These are phyloP conservation scores for Drosera capensis DNA, from an alignment of 148 eudicot genomes.

Conservation along the genomic window DNA sequence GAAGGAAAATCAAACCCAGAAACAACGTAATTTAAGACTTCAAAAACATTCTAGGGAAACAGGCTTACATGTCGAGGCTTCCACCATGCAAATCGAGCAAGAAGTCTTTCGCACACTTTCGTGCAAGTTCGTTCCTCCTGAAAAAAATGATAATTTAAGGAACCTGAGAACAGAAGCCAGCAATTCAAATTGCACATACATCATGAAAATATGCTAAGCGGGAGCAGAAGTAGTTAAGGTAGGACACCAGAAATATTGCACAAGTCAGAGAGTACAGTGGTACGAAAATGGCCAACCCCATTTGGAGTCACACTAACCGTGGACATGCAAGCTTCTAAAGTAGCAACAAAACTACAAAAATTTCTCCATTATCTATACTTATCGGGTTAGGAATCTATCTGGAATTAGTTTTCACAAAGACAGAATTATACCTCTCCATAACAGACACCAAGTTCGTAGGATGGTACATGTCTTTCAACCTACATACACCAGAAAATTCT, in stretches of 20 bases:
- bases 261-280: no score
- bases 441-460: conserved; percentile 77
- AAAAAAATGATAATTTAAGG: background rate
- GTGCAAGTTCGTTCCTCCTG: conserved; percentile 90
- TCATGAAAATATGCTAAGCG: background rate
- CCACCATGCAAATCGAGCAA: conserved; percentile 81
- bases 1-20: no score
- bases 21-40: no score
- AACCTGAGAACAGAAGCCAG: background rate
- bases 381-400: background rate
- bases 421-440: conserved; percentile 63
- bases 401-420: no score
- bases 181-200: background rate
- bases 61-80: conserved; percentile 68
- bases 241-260: no score
- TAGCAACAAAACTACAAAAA: background rate
- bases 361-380: background rate
- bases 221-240: background rate
- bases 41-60: background rate
- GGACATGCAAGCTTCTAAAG: no score
- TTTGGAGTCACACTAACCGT: no score
- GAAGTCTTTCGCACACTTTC: conserved; percentile 78
- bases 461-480: conserved; percentile 95
- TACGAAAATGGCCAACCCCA: no score
- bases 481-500: conserved; percentile 12